Base-by-base conservation (phyloP, 345 rosid genomes). In the Kandelia obovata region DNA sequence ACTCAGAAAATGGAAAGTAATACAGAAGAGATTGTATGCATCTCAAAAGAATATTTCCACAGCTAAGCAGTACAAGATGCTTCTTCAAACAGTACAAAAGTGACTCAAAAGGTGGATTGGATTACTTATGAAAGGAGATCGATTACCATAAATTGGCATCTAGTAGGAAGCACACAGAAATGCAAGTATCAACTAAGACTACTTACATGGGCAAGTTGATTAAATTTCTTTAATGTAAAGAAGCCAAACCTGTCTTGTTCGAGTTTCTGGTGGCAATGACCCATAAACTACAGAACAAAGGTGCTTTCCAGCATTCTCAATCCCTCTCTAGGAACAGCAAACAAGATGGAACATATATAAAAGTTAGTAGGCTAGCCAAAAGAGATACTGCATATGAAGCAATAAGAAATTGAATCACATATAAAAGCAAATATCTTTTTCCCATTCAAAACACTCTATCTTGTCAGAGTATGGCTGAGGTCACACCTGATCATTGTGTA, bases 221-320 rank as follows among this genome's bases (percentile, higher is more conserved):
- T 7, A 17, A 25, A 61, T 15, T 31, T 34, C 26, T 19, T 59
- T 23, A 39, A 11, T 27, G 30, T 61, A 58, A 62, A 51, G 55
- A 75, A 61, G 53, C 61, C 58, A 61, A 78, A 93, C 98, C 98
- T 94, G 97, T 74, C 91, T 82, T 65, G 97, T 91, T 74, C 95
- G 92, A 75, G 97, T 93, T 81, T 88, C 92, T 25, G 95, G 91
- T 72, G 96, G 97, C 78, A 94, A 75, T 57, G 96, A 94, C 66
- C 97, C 97, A 72, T 94, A 94, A 69, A 94, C 98, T 63, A 94
- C 90, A 73, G 98, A 91, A 75, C 98, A 94, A 58, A 84, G 92
- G 84, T 85, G 95, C 70, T 83, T 88, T 57, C 91, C 92, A 20
- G 64, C 71, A 32, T 32, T 74, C 79, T 93, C 91, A 76, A 93